These are phyloP conservation scores for Gossypioides kirkii DNA, from an alignment of 345 rosid species.

Conservation along the genomic window DNA sequence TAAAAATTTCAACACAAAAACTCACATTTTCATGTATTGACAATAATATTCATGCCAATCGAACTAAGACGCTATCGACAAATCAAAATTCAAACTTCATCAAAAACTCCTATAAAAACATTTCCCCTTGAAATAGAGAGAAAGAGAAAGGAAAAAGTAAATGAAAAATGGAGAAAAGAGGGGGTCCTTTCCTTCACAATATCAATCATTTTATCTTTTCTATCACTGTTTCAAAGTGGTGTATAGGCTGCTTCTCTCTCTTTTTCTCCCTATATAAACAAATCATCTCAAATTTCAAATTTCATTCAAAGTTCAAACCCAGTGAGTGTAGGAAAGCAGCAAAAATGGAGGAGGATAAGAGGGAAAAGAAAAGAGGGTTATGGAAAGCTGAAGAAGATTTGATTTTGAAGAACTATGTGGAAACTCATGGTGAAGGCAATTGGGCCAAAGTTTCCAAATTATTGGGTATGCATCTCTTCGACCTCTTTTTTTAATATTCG, in stretches of 20 bases:
- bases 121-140: no score
- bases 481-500: no score
- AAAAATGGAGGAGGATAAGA: background rate
- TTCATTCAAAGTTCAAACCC: background rate
- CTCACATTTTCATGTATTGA: fast-evolving
- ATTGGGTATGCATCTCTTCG: constrained; percentile 38
- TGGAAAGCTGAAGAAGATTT: constrained; percentile 90
- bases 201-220: no score
- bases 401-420: constrained; percentile 54
- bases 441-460: constrained; percentile 64
- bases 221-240: no score
- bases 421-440: constrained; percentile 81
- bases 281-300: background rate
- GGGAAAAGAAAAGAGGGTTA: constrained; percentile 31
- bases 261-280: background rate
- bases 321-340: background rate
- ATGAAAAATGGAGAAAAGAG: background rate
- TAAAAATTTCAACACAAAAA: no score
- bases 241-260: background rate
- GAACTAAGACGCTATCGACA: fast-evolving
- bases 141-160: background rate
- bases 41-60: fast-evolving
- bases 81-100: no score
- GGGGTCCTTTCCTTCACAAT: background rate
- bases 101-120: no score